Evolutionary conservation across 768 basidiomycete species (phyloP).

Genomic region (Russula griseocarnosa): DNA sequence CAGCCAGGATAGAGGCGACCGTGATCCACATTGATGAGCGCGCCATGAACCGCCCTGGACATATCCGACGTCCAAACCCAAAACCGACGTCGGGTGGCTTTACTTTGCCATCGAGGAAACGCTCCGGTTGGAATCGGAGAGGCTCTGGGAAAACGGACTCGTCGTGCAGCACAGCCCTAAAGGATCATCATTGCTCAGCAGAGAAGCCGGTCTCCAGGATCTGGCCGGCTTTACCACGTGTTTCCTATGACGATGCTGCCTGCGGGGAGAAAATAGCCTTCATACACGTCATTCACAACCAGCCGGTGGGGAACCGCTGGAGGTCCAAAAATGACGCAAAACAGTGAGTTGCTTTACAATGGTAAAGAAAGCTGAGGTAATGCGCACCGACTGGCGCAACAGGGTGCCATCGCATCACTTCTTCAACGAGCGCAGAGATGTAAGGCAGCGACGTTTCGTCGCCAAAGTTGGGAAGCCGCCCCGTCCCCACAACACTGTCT

Average conservation of each 20-base stretch:
- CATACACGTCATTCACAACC: constrained; percentile 29
- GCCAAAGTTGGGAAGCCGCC: constrained; percentile 31
- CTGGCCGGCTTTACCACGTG: constrained; percentile 17
- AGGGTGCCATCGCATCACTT: constrained; percentile 31
- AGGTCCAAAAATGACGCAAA: not conserved
- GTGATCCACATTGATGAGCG: constrained; percentile 24
- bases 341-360: not conserved
- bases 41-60: constrained; percentile 24
- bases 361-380: not conserved
- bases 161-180: constrained; percentile 25
- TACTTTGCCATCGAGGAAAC: constrained; percentile 18
- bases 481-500: constrained; percentile 31
- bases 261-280: constrained; percentile 34
- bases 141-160: constrained; percentile 19
- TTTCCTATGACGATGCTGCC: constrained; percentile 33
- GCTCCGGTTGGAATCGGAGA: constrained; percentile 20
- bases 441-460: constrained; percentile 31
- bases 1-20: constrained; percentile 14
- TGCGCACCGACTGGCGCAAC: constrained; percentile 27
- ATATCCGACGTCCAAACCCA: constrained; percentile 25
- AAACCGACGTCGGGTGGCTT: constrained; percentile 13
- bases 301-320: constrained; percentile 31
- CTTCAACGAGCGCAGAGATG: constrained; percentile 31
- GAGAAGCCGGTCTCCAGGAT: not conserved
- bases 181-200: not conserved